Conservation (phyloP, 2,329 filamentous ascomycete species). For the Fusarium sacchari region DNA sequence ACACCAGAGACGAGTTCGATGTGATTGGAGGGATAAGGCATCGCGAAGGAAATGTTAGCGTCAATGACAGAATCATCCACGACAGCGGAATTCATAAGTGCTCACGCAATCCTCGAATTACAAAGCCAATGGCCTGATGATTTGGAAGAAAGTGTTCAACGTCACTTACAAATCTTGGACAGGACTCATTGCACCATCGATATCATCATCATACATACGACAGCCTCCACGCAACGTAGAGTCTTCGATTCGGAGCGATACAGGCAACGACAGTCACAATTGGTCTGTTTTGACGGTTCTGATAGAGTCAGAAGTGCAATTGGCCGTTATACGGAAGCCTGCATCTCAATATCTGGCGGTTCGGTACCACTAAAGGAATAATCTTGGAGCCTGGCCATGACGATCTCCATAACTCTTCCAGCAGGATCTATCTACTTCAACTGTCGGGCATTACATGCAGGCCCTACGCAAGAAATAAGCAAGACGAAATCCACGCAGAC, state of each 20-base stretch:
- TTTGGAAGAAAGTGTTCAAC: neutral
- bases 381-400: neutral
- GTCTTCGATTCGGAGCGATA: neutral
- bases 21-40: conserved; percentile 1
- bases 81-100: conserved; percentile 2
- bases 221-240: neutral
- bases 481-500: neutral
- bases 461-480: too few species aligned
- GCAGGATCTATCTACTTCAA: too few species aligned
- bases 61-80: neutral
- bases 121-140: neutral
- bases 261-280: neutral
- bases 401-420: neutral
- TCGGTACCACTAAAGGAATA: accelerated
- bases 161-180: neutral
- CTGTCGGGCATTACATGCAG: accelerated
- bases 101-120: neutral
- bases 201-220: neutral
- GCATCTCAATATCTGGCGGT: neutral
- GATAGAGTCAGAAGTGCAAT: neutral
- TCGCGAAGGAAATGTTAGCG: neutral
- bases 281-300: neutral
- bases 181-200: neutral
- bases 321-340: neutral
- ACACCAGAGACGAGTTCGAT: neutral